These are phyloP conservation scores for Pichia nanzhaoensis DNA, from an alignment of 805 yeast species.

Conservation along the genomic window DNA sequence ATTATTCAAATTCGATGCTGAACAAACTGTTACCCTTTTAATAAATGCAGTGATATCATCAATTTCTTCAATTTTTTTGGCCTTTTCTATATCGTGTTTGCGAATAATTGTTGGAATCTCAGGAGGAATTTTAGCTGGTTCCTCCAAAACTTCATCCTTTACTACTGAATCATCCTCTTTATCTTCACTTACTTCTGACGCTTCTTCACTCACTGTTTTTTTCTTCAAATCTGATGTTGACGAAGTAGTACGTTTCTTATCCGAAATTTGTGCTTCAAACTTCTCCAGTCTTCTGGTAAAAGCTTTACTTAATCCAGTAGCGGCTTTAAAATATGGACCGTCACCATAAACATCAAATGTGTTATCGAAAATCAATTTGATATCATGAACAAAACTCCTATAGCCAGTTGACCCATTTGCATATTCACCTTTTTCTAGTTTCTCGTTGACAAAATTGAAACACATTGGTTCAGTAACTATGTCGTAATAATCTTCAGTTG, in stretches of 20 bases:
- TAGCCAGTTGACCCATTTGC: conserved; percentile 43
- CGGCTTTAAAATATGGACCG: conserved; percentile 66
- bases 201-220: conserved; percentile 2
- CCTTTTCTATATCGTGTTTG: conserved; percentile 19
- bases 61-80: conserved; percentile 16
- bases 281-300: conserved; percentile 38
- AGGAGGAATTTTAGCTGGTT: background rate
- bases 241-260: background rate
- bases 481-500: conserved; percentile 53
- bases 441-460: conserved; percentile 48
- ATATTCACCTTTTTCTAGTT: conserved; percentile 46
- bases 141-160: conserved; percentile 6
- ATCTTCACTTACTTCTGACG: conserved; percentile 6
- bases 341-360: conserved; percentile 76
- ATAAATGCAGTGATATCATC: conserved; percentile 32
- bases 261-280: conserved; percentile 25
- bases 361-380: conserved; percentile 63
- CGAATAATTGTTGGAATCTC: conserved; percentile 21
- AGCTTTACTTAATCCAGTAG: conserved; percentile 49
- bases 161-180: conserved; percentile 8
- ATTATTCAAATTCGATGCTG: conserved; percentile 22
- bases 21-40: conserved; percentile 32
- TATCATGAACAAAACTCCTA: conserved; percentile 51
- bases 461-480: conserved; percentile 70
- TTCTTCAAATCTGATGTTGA: conserved; percentile 11